These are phyloP conservation scores for Vigna mungo DNA, from an alignment of 306 rosid species.

Conservation along the genomic window DNA sequence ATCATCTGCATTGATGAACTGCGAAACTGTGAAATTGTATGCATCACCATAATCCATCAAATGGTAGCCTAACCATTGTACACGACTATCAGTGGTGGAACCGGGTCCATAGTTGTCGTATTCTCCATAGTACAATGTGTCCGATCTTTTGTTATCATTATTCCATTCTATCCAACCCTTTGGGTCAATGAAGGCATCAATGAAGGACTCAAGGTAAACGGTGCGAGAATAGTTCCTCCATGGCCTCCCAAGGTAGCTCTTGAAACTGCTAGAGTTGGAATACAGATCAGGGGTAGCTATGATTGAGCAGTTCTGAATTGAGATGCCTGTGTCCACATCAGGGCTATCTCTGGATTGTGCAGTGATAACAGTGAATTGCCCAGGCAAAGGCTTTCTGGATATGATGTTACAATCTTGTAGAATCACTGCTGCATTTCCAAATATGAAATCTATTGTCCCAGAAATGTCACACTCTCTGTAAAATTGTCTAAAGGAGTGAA, in stretches of 20 bases:
- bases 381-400: slow-evolving; percentile 62
- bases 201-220: slow-evolving; percentile 58
- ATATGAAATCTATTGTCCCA: slow-evolving; percentile 82
- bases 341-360: slow-evolving; percentile 67
- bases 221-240: slow-evolving; percentile 67
- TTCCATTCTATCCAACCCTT: slow-evolving; percentile 75
- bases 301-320: slow-evolving; percentile 68
- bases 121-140: slow-evolving; percentile 76
- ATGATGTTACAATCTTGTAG: slow-evolving; percentile 67
- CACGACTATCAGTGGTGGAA: slow-evolving; percentile 58
- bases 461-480: slow-evolving; percentile 81
- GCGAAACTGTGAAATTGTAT: slow-evolving; percentile 63
- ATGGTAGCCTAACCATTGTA: slow-evolving; percentile 72
- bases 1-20: slow-evolving; percentile 63
- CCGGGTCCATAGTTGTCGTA: slow-evolving; percentile 80
- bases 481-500: slow-evolving; percentile 81
- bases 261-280: slow-evolving; percentile 35
- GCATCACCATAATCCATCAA: slow-evolving; percentile 73
- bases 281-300: slow-evolving; percentile 45
- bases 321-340: slow-evolving; percentile 71
- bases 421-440: slow-evolving; percentile 79
- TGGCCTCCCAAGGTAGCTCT: slow-evolving; percentile 80
- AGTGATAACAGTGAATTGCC: slow-evolving; percentile 68
- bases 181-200: slow-evolving; percentile 68
- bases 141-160: slow-evolving; percentile 44